phyloP scores from a whole-genome alignment of 2,329 filamentous ascomycete species.

The Epicoccum sorghinum region DNA sequence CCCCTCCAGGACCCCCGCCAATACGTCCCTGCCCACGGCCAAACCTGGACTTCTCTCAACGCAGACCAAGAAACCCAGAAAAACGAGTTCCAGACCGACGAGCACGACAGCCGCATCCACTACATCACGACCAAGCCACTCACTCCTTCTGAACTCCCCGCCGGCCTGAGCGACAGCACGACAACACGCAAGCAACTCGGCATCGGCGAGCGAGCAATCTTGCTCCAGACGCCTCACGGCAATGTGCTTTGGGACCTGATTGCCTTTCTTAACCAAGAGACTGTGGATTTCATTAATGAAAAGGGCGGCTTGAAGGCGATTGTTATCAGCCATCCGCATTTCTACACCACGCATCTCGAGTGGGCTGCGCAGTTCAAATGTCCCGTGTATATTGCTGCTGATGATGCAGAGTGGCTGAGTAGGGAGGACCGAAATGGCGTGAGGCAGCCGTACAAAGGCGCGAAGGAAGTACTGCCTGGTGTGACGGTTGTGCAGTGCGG shows the following conservation, averaged over 20 bases:
- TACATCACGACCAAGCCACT: slow-evolving; percentile 52
- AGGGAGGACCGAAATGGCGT: slow-evolving; percentile 52
- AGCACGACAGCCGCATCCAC: slow-evolving; percentile 52
- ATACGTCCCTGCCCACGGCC: slow-evolving; percentile 68
- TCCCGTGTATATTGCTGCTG: slow-evolving; percentile 69
- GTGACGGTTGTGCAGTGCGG: slow-evolving; percentile 72
- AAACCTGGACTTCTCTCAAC: slow-evolving; percentile 68
- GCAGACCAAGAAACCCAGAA: slow-evolving; percentile 52
- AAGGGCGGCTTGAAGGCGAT: slow-evolving; percentile 74
- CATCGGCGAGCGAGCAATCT: slow-evolving; percentile 76
- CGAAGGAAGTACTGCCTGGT: slow-evolving; percentile 52
- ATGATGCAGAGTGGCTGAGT: slow-evolving; percentile 71
- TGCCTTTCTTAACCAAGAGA: slow-evolving; percentile 70
- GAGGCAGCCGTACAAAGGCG: slow-evolving; percentile 53
- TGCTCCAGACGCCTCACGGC: slow-evolving; percentile 68
- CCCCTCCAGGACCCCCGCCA: slow-evolving; percentile 64
- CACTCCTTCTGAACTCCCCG: slow-evolving; percentile 25
- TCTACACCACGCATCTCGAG: slow-evolving; percentile 76
- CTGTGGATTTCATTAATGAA: slow-evolving; percentile 62
- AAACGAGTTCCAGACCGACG: slow-evolving; percentile 61
- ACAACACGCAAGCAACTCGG: slow-evolving; percentile 59
- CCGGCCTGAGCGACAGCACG: slow-evolving; percentile 46
- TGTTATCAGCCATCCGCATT: slow-evolving; percentile 80
- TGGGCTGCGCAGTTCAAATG: slow-evolving; percentile 75
- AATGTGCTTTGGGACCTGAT: slow-evolving; percentile 84